phyloP scores from a whole-genome alignment of 2,329 filamentous ascomycete species.

The Colletotrichum salicis region DNA sequence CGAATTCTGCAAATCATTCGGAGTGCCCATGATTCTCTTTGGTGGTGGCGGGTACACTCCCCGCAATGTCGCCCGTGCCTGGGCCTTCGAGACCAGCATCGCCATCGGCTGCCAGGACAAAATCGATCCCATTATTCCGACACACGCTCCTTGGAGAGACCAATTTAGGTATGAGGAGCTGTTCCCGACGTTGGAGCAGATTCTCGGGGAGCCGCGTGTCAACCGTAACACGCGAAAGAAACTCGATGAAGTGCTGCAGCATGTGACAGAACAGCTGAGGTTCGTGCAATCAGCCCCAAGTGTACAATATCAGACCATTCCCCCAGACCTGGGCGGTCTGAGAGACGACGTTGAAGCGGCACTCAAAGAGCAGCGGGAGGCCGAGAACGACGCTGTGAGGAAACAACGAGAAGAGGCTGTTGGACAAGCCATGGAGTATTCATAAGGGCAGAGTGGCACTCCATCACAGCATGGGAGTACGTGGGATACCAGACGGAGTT shows the following conservation, averaged over 20 bases:
- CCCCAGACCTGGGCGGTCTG: slow-evolving; percentile 77
- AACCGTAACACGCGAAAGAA: slow-evolving; percentile 85
- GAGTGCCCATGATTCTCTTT: slow-evolving; percentile 86
- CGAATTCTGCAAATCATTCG: slow-evolving; percentile 83
- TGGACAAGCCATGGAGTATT: slow-evolving; percentile 67
- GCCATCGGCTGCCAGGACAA: slow-evolving; percentile 79
- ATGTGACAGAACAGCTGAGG: slow-evolving; percentile 84
- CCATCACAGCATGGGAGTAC: not conserved
- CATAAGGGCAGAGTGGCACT: slow-evolving; percentile 10
- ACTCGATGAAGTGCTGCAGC: slow-evolving; percentile 76
- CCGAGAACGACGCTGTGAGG: slow-evolving; percentile 64
- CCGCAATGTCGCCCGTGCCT: slow-evolving; percentile 93
- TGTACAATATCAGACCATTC: slow-evolving; percentile 84
- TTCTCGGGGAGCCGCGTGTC: slow-evolving; percentile 72
- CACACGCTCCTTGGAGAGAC: slow-evolving; percentile 84
- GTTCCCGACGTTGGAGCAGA: slow-evolving; percentile 85
- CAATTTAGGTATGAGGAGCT: slow-evolving; percentile 86
- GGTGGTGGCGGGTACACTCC: slow-evolving; percentile 97
- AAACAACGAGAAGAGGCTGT: slow-evolving; percentile 66
- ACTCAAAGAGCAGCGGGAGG: slow-evolving; percentile 72
- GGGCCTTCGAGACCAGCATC: slow-evolving; percentile 96
- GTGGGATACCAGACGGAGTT: slow-evolving; percentile 11
- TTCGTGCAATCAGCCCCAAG: slow-evolving; percentile 89
- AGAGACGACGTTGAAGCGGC: slow-evolving; percentile 76
- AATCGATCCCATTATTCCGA: slow-evolving; percentile 78